A percentile compares a stretch with the other conserved stretches of the same genome.
These are phyloP conservation scores for Epichloe gansuensis DNA, from an alignment of 2,329 filamentous ascomycete species.

Conservation along the genomic window DNA sequence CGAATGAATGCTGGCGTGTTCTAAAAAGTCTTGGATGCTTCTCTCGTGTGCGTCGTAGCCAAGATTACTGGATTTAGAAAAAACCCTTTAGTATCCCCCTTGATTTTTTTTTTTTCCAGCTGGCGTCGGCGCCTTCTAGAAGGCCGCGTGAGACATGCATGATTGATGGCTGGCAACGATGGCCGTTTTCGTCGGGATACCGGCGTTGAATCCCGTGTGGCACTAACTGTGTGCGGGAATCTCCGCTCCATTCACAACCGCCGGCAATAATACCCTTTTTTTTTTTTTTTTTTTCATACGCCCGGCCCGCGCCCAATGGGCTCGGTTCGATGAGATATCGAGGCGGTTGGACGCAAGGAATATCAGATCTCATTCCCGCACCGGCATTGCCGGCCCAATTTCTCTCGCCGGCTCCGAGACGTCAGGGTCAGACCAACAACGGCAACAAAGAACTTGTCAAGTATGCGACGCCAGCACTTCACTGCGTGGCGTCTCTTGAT, in stretches of 20 bases:
- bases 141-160: conserved; percentile 7
- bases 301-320: neutral
- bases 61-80: neutral
- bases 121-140: conserved; percentile 7
- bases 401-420: neutral
- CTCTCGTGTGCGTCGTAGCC: neutral
- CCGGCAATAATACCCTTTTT: neutral
- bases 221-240: no score
- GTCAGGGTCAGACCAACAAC: neutral
- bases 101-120: neutral
- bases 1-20: no score
- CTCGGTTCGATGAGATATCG: neutral
- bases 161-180: neutral
- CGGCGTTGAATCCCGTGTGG: neutral
- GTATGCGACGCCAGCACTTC: neutral
- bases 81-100: no score
- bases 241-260: no score
- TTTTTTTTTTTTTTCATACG: neutral
- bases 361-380: neutral
- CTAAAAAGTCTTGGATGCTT: neutral
- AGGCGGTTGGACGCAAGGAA: neutral
- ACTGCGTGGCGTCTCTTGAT: neutral
- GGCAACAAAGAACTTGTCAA: neutral
- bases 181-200: conserved; percentile 2
- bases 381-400: neutral